Percentiles rank a stretch among this genome's conserved stretches.
phyloP scores from a whole-genome alignment of 1,139 yeast species.

The Candida sanyaensis region DNA sequence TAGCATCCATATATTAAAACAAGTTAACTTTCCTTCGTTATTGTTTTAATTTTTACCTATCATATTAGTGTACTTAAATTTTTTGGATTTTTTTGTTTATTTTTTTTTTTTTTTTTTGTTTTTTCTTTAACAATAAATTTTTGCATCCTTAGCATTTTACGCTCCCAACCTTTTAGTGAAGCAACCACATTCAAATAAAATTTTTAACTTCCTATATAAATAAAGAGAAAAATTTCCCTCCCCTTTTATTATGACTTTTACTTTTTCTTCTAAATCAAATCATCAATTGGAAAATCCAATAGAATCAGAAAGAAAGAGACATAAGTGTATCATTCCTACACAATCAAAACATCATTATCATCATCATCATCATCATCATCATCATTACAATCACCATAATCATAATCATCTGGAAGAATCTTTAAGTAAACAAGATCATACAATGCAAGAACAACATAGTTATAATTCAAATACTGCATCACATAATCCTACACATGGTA shows the following conservation, averaged over 20 bases:
- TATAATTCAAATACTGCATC: neutral
- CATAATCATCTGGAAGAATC: neutral
- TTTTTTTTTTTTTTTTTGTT: too few species aligned
- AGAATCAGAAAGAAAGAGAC: slow-evolving; percentile 9
- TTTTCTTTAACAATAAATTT: neutral
- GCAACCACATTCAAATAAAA: neutral
- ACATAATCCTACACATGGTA: slow-evolving; percentile 12
- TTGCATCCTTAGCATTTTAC: slow-evolving; percentile 1
- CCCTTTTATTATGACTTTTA: neutral
- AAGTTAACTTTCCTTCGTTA: neutral
- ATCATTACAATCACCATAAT: neutral
- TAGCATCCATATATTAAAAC: too few species aligned
- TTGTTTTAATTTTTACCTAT: neutral
- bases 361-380: neutral
- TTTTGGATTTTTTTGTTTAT: neutral
- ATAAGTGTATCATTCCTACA: neutral
- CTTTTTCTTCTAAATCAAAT: slow-evolving; percentile 3
- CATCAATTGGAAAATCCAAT: slow-evolving; percentile 7
- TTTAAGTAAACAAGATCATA: neutral
- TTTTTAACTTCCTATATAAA: neutral
- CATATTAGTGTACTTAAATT: neutral
- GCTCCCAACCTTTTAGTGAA: neutral
- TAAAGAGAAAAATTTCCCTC: neutral
- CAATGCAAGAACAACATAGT: neutral
- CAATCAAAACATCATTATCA: neutral